These are phyloP conservation scores for Psilocybe cubensis DNA, from an alignment of 768 basidiomycete species.

Conservation along the genomic window DNA sequence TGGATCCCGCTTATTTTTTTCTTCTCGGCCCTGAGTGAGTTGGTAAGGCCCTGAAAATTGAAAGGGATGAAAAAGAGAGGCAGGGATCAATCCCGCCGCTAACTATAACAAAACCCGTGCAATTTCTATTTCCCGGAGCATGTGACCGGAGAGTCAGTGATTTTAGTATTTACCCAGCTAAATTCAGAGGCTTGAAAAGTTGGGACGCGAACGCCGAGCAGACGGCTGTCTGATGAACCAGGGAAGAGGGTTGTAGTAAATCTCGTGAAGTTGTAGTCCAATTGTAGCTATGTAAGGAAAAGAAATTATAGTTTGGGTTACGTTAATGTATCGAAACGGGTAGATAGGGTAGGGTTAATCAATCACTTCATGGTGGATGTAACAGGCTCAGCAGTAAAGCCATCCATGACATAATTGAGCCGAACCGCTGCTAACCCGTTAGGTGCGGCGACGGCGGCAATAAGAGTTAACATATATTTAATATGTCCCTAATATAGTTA, in stretches of 20 bases:
- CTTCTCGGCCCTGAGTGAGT: neutral
- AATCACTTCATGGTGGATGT: neutral
- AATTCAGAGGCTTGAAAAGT: neutral
- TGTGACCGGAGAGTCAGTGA: neutral
- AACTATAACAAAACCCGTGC: neutral
- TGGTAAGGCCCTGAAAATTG: neutral
- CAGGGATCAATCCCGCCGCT: too few relatives aligned
- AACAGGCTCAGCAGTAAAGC: neutral
- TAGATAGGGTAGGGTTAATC: neutral
- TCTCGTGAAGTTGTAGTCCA: too few relatives aligned
- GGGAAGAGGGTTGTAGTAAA: too few relatives aligned
- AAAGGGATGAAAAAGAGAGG: too few relatives aligned
- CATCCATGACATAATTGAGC: neutral
- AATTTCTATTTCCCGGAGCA: conserved; percentile 5
- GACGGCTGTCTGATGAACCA: too few relatives aligned
- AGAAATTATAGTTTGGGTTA: too few relatives aligned
- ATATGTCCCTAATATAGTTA: neutral
- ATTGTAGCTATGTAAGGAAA: neutral
- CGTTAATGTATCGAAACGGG: too few relatives aligned
- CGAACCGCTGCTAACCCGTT: neutral
- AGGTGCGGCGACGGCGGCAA: neutral
- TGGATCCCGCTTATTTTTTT: neutral
- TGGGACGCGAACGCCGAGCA: neutral
- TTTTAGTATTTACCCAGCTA: too few relatives aligned
- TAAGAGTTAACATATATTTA: neutral